These are phyloP conservation scores for Cercospora brassicicola DNA, from an alignment of 2,329 filamentous ascomycete species.

Conservation along the genomic window DNA sequence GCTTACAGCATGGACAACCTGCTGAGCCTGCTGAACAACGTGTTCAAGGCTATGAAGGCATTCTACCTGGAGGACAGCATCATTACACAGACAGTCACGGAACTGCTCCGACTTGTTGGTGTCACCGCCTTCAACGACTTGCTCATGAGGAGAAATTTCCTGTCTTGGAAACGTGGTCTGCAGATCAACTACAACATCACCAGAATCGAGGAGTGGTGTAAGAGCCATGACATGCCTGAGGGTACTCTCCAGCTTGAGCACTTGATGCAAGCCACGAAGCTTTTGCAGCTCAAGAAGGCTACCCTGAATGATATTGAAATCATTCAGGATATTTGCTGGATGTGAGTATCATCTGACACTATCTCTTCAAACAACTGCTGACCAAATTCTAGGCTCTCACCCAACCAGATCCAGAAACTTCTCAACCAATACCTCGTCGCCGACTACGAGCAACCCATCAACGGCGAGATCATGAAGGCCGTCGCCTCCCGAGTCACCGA, in stretches of 20 bases:
- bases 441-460: slow-evolving; percentile 98
- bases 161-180: slow-evolving; percentile 97
- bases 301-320: slow-evolving; percentile 99
- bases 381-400: slow-evolving; percentile 70
- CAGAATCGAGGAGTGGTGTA: slow-evolving; percentile 98
- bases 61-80: slow-evolving; percentile 97
- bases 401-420: slow-evolving; percentile 98
- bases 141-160: slow-evolving; percentile 95
- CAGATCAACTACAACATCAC: slow-evolving; percentile 99
- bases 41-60: slow-evolving; percentile 98
- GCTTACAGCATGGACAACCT: slow-evolving; percentile 99
- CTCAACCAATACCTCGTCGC: slow-evolving; percentile 98
- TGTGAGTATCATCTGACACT: slow-evolving; percentile 62
- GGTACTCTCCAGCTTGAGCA: slow-evolving; percentile 96
- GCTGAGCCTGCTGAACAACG: slow-evolving; percentile 90
- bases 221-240: slow-evolving; percentile 99
- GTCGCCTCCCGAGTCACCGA: slow-evolving; percentile 95
- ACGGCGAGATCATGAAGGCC: slow-evolving; percentile 99
- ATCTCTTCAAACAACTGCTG: slow-evolving; percentile 12
- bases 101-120: slow-evolving; percentile 87
- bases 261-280: slow-evolving; percentile 98
- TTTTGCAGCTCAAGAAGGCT: slow-evolving; percentile 97
- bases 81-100: slow-evolving; percentile 91
- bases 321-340: slow-evolving; percentile 99
- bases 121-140: slow-evolving; percentile 98